A percentile compares a stretch with the other conserved stretches of the same genome.
These are phyloP conservation scores for Neohortaea acidophila DNA, from an alignment of 495 filamentous ascomycete species.

Conservation along the genomic window DNA sequence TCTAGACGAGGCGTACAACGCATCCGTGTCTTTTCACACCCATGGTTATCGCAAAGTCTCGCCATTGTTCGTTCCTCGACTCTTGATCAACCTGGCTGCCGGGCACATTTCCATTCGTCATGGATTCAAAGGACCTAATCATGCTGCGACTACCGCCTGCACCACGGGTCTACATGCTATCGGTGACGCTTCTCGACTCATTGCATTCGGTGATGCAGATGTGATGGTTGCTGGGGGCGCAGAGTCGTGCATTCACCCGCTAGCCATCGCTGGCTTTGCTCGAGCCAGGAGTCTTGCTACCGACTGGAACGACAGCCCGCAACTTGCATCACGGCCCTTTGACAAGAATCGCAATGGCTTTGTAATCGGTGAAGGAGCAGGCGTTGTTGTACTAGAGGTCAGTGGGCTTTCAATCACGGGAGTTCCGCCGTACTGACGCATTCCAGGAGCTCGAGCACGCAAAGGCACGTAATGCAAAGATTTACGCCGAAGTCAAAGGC, in stretches of 20 bases:
- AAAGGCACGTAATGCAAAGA: constrained; percentile 54
- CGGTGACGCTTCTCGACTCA: constrained; percentile 81
- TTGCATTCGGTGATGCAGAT: constrained; percentile 76
- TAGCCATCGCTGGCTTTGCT: constrained; percentile 83
- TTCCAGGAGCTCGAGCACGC: constrained; percentile 70
- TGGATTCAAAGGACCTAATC: constrained; percentile 83
- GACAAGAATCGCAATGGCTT: constrained; percentile 72
- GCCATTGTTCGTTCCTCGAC: constrained; percentile 77
- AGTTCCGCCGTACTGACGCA: constrained; percentile 6
- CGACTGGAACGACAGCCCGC: constrained; percentile 58
- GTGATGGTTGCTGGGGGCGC: constrained; percentile 90
- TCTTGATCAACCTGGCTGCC: constrained; percentile 86
- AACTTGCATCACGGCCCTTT: constrained; percentile 68
- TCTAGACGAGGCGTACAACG: constrained; percentile 74
- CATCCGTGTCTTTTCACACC: constrained; percentile 58
- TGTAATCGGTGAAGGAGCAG: constrained; percentile 85
- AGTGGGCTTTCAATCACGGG: neutral
- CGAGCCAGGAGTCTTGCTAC: constrained; percentile 74
- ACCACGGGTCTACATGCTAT: constrained; percentile 91
- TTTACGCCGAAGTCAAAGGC: constrained; percentile 80
- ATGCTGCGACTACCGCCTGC: constrained; percentile 83
- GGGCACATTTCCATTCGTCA: constrained; percentile 89
- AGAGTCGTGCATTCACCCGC: constrained; percentile 90
- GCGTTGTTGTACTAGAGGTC: constrained; percentile 69
- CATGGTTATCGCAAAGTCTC: constrained; percentile 83